phyloP scores from a whole-genome alignment of 371 early-diverging fungal genomes.

The Gilbertella persicaria region DNA sequence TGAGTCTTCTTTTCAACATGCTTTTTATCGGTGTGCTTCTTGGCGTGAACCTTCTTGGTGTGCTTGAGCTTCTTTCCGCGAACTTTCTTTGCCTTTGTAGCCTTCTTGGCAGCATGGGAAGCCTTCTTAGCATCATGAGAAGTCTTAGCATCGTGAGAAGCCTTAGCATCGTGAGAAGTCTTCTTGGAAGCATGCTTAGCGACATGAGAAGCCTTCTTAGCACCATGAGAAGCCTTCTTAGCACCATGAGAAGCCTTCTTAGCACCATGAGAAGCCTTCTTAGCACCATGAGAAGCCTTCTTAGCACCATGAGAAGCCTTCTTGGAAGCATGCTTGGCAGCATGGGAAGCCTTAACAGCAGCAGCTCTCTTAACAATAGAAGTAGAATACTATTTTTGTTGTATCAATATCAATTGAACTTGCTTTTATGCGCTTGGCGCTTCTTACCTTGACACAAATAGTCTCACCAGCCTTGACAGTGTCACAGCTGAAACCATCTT shows the following conservation, averaged over 20 bases:
- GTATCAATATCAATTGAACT: no score
- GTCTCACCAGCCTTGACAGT: not conserved
- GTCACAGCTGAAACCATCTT: not conserved
- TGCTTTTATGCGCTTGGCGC: no score
- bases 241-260: not conserved
- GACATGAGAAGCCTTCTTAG: not conserved
- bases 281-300: no score
- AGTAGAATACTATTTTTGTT: not conserved
- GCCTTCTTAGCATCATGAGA: not conserved
- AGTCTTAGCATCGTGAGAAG: not conserved
- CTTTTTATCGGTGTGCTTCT: not conserved
- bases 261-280: not conserved
- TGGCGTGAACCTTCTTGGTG: not conserved
- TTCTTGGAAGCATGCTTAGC: not conserved
- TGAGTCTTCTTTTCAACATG: no score
- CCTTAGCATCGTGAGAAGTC: not conserved
- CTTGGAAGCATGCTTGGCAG: no score
- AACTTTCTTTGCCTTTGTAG: not conserved
- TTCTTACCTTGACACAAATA: not conserved
- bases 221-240: not conserved
- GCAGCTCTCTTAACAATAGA: not conserved
- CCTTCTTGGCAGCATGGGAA: not conserved
- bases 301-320: no score
- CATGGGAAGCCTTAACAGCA: not conserved
- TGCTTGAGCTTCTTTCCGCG: not conserved